Conservation (phyloP, 768 basidiomycete genomes). For the Rubroboletus pulcherrimus region DNA sequence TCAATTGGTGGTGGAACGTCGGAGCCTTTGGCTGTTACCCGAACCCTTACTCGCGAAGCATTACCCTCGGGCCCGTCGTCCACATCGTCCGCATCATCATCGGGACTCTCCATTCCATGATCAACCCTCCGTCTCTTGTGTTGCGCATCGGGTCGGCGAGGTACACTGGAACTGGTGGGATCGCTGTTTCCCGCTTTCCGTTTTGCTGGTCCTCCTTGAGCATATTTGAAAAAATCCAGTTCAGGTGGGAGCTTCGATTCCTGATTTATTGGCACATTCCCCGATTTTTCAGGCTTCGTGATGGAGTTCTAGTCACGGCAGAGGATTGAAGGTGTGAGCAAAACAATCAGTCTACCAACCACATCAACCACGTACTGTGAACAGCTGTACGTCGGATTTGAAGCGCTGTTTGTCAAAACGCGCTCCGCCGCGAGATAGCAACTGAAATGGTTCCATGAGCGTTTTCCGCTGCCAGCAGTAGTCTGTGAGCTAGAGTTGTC, state of each 20-base stretch:
- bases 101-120: slow-evolving; percentile 21
- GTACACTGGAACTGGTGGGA: slow-evolving; percentile 11
- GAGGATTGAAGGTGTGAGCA: slow-evolving; percentile 1
- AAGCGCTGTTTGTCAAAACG: slow-evolving; percentile 77
- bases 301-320: slow-evolving; percentile 23
- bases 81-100: slow-evolving; percentile 20
- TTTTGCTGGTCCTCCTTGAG: slow-evolving; percentile 52
- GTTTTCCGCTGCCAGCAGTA: background rate
- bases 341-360: background rate
- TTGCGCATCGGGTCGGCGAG: slow-evolving; percentile 6
- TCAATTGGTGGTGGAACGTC: slow-evolving; percentile 59
- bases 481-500: too few species aligned
- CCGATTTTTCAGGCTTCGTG: slow-evolving; percentile 20
- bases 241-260: slow-evolving; percentile 64
- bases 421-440: slow-evolving; percentile 83
- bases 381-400: slow-evolving; percentile 64
- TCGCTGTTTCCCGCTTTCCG: slow-evolving; percentile 39
- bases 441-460: slow-evolving; percentile 80
- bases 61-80: slow-evolving; percentile 23
- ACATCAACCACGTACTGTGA: slow-evolving; percentile 47
- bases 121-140: slow-evolving; percentile 31
- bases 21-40: slow-evolving; percentile 71
- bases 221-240: slow-evolving; percentile 92
- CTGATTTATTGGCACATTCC: slow-evolving; percentile 20
- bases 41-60: slow-evolving; percentile 43